Base-by-base conservation (phyloP, 1,284 basidiomycete species). In the Tilletiopsis washingtonensis region DNA sequence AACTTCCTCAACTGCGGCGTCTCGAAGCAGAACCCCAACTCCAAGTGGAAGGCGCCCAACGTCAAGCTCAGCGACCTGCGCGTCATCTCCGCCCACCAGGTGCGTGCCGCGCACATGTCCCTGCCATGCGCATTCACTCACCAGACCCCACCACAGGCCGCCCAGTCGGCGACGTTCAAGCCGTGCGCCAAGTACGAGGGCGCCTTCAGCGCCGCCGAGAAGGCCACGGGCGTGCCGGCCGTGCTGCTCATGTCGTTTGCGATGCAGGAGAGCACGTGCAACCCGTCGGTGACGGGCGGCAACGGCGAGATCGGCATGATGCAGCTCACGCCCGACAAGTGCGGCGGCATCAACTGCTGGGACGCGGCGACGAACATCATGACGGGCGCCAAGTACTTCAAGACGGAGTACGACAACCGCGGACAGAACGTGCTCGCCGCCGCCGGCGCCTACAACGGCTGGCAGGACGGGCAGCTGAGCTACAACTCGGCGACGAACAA, bases 291-390 rank as follows among this genome's bases (percentile, higher is more conserved):
- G 43, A 65, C 53, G 6, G 64, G 64, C 19, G 54, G 53, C 39
- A 64, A 65, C 29, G 64, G 64, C 12, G 64, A 64, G 49, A 51
- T 62, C 29, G 64, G 64, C 20, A 51, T 67, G 20, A 67, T 67
- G 64, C 64, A 67, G 53, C 62, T 67, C 56, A 67, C 64, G 21
- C 56, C 48, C 1, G 64, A 64, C 50, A 67, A 64, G 56, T 64
- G 62, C 44, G 54, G 54, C 21, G 57, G 57, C 14, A 24, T 21
- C 19, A 42, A 50, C 45, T 64, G 61, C 51, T 56, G 56, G 43
- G 62, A 66, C 26, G 45, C 51, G 19, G 40, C 49, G 44, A 58
- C 56, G 51, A 67, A 67, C 51, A 54, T 64, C 26, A 48, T 52
- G 38, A 43, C 50, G 0, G 64, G 62, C n/a, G 64, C 62, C 6